phyloP scores from a whole-genome alignment of 2,329 filamentous ascomycete species.

The Pseudocercospora vitis region DNA sequence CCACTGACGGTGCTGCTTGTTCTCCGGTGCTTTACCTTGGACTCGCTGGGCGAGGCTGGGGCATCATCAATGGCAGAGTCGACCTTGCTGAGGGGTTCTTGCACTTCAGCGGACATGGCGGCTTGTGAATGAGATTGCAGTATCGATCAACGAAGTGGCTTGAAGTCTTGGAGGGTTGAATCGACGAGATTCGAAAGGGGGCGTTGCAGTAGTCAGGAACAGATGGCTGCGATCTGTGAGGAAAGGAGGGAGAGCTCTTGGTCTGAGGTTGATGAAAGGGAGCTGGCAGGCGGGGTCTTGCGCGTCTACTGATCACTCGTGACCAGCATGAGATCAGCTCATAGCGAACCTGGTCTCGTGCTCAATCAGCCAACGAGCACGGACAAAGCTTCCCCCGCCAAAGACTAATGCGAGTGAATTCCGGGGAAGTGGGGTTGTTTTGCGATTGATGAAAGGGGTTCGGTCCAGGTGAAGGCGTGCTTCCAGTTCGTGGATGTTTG shows the following conservation, averaged over 20 bases:
- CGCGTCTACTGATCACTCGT: not conserved
- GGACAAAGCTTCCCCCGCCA: no score
- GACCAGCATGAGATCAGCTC: not conserved
- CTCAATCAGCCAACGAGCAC: not conserved
- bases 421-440: no score
- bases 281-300: slow-evolving; percentile 13
- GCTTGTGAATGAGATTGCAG: slow-evolving; percentile 10
- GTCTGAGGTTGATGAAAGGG: not conserved
- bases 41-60: slow-evolving; percentile 67
- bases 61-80: slow-evolving; percentile 82
- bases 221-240: slow-evolving; percentile 9
- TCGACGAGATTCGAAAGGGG: not conserved
- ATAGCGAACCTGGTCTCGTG: not conserved
- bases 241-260: slow-evolving; percentile 13
- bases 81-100: slow-evolving; percentile 71
- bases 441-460: no score
- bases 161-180: not conserved
- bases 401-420: no score
- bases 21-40: slow-evolving; percentile 65
- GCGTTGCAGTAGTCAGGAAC: slow-evolving; percentile 16
- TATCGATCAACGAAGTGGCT: not conserved
- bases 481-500: no score
- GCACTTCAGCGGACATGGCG: slow-evolving; percentile 54
- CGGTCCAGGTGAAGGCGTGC: no score
- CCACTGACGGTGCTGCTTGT: slow-evolving; percentile 71